Conservation (phyloP, 495 filamentous ascomycete species). For the Penicillium parvum region DNA sequence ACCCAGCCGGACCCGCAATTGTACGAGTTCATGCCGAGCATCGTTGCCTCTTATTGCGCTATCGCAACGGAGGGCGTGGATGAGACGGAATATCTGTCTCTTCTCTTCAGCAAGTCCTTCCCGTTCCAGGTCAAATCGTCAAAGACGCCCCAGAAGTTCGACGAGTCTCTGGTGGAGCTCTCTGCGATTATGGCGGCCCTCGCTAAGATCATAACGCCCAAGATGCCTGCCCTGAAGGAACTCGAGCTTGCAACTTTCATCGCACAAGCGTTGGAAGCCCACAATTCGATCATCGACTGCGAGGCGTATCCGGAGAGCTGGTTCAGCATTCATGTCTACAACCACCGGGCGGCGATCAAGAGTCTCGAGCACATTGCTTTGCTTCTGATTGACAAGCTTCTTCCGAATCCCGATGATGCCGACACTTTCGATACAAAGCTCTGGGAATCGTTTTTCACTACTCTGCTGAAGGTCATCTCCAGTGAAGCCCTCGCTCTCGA, state of each 20-base stretch:
- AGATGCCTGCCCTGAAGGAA: conserved; percentile 57
- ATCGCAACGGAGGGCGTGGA: conserved; percentile 61
- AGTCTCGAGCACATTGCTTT: conserved; percentile 78
- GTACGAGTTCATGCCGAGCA: conserved; percentile 83
- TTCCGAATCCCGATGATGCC: conserved; percentile 87
- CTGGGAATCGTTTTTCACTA: conserved; percentile 90
- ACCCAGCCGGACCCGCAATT: conserved; percentile 73
- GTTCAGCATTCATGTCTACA: conserved; percentile 91
- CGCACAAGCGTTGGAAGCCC: conserved; percentile 66
- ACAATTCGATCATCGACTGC: conserved; percentile 82
- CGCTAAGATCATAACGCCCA: conserved; percentile 57
- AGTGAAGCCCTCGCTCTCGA: conserved; percentile 87
- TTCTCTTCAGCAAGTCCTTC: conserved; percentile 86
- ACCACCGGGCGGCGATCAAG: conserved; percentile 87
- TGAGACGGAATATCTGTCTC: conserved; percentile 66
- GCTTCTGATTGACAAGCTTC: conserved; percentile 69
- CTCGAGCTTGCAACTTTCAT: conserved; percentile 72
- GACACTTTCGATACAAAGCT: conserved; percentile 88
- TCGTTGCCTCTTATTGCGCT: conserved; percentile 81
- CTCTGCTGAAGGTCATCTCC: conserved; percentile 81
- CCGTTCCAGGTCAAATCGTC: conserved; percentile 78
- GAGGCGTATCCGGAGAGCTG: conserved; percentile 86
- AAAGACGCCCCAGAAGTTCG: conserved; percentile 59
- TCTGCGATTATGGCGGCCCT: conserved; percentile 81
- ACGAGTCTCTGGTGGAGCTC: conserved; percentile 86